Base-by-base conservation (phyloP, 768 basidiomycete genomes). In the Mycena vitilis region DNA sequence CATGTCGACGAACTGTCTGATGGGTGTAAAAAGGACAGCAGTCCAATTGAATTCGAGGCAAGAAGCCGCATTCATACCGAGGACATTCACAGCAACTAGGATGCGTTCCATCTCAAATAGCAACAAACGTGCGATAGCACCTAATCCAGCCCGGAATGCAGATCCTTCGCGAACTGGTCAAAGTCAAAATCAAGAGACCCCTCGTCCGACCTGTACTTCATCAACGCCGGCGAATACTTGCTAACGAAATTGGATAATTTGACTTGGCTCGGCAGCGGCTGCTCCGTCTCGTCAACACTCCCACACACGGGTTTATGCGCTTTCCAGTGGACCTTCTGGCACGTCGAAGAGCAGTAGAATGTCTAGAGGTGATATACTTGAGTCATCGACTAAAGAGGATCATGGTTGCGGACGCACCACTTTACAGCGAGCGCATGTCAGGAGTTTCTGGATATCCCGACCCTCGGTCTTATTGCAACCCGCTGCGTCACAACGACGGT, bases 381-480 rank as follows among this genome's bases (percentile, higher is more conserved):
- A 47, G 55, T 6, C 47, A 47, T 9, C 1, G 38, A n/a, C 13
- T 45, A 16, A 18, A 22, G 23, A 15, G 16, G 20, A 45, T 7
- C 44, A 7, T 45, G 2, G 18, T 4, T 1, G 47, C 71, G 10
- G 63, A 76, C 73, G 10, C 66, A 76, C 73, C 59, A 68, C 77
- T 77, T 69, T 79, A 77, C 72, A 73, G 16, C 65, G 57, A 22
- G 63, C 56, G 52, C 75, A 76, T n/a, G 62, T 56, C 34, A 68
- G 68, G 23, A 73, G 8, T 51, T 70, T 71, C 47, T 55, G 63
- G 8, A 63, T 57, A 60, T 68, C 75, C 1, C 57, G 45, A 23
- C 66, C 68, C 60, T 75, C 75, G 2, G 63, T 48, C 18, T 60
- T 53, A 38, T 48, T 20, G 49, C 76, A 77, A 25, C 62, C 66